These are phyloP conservation scores for Amborella trichopoda DNA, from an alignment of 164 flowering plant species.

Conservation along the genomic window DNA sequence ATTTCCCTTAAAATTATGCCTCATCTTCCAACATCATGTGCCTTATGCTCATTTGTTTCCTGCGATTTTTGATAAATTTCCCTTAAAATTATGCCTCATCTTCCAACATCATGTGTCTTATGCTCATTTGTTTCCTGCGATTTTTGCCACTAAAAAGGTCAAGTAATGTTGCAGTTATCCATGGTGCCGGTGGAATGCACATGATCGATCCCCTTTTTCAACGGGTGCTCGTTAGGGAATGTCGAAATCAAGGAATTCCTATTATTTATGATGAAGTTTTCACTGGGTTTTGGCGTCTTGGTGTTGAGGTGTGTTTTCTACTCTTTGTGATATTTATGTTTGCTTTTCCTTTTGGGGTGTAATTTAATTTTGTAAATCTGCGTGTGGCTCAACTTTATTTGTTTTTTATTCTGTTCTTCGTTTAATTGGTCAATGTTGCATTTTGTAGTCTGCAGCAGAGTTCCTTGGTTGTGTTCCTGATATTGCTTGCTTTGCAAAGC, in stretches of 20 bases:
- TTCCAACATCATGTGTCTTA: too few species aligned
- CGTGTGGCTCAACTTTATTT: background rate
- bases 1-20: too few species aligned
- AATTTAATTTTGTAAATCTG: background rate
- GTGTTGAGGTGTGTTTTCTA: constrained; percentile 80
- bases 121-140: too few species aligned
- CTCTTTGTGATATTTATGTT: too few species aligned
- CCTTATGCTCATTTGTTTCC: too few species aligned
- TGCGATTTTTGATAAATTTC: too few species aligned
- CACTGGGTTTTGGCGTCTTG: constrained; percentile 98
- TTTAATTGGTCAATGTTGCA: too few species aligned
- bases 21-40: too few species aligned
- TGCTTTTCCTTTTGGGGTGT: background rate
- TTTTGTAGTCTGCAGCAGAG: constrained; percentile 65
- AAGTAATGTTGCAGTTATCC: constrained; percentile 78
- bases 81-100: too few species aligned
- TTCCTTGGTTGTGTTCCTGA: constrained; percentile 73
- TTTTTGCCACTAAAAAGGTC: too few species aligned
- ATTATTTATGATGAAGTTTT: constrained; percentile 94
- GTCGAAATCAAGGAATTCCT: constrained; percentile 54
- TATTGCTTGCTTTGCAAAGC: constrained; percentile 83
- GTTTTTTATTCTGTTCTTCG: background rate
- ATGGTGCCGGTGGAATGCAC: constrained; percentile 93
- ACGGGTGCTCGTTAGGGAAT: constrained; percentile 67
- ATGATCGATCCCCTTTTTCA: constrained; percentile 98